phyloP scores from a whole-genome alignment of 164 flowering plant species.

The Saururus chinensis region DNA sequence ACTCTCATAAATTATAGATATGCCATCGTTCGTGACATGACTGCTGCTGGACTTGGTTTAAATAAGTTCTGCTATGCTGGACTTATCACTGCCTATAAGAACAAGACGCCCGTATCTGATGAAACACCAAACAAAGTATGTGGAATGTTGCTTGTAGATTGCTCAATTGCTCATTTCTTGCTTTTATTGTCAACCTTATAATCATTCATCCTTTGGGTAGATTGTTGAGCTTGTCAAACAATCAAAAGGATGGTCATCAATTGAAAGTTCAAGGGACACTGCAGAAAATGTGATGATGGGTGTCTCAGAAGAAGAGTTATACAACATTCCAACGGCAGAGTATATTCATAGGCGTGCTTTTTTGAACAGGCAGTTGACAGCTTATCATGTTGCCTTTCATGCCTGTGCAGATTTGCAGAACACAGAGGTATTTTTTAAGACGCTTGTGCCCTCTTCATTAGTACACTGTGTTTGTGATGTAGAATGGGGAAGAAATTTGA shows the following conservation, averaged over 20 bases:
- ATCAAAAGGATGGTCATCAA: slow-evolving; percentile 81
- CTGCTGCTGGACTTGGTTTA: slow-evolving; percentile 94
- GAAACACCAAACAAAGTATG: slow-evolving; percentile 60
- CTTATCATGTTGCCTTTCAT: slow-evolving; percentile 79
- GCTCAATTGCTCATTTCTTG: background rate
- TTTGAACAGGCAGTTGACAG: slow-evolving; percentile 45
- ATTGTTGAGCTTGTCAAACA: slow-evolving; percentile 82
- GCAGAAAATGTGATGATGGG: slow-evolving; percentile 75
- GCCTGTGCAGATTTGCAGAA: slow-evolving; percentile 72
- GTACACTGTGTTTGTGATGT: background rate
- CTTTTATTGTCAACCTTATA: slow-evolving; percentile 5
- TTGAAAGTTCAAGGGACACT: slow-evolving; percentile 38
- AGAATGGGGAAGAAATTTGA: no score
- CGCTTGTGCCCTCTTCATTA: background rate
- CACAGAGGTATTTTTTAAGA: slow-evolving; percentile 47
- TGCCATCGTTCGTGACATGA: slow-evolving; percentile 96
- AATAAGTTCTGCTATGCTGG: slow-evolving; percentile 96
- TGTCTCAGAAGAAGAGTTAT: slow-evolving; percentile 77
- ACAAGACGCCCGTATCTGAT: slow-evolving; percentile 34
- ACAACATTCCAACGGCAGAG: slow-evolving; percentile 74
- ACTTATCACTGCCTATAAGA: slow-evolving; percentile 71
- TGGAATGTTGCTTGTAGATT: background rate
- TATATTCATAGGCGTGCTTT: slow-evolving; percentile 60
- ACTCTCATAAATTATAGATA: slow-evolving; percentile 31
- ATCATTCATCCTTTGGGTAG: slow-evolving; percentile 22